phyloP scores from a whole-genome alignment of 2,329 filamentous ascomycete species.

The Plectosphaerella cucumerina region DNA sequence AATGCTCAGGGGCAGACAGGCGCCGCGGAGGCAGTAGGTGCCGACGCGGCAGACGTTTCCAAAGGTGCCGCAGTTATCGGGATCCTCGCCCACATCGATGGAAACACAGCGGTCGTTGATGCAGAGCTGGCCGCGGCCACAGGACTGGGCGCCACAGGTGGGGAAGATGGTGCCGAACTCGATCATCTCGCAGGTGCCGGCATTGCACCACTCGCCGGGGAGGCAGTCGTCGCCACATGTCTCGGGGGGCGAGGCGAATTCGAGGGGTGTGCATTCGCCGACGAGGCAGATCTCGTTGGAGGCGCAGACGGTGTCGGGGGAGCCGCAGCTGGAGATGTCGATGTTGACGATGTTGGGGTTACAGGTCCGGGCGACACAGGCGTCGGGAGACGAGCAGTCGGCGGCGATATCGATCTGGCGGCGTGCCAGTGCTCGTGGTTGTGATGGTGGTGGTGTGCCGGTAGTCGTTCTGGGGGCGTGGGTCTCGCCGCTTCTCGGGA shows the following conservation, averaged over 20 bases:
- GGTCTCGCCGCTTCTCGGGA: not conserved
- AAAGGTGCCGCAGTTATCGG: not conserved
- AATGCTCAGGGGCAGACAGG: not conserved
- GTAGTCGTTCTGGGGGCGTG: not conserved
- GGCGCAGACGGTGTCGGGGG: not conserved
- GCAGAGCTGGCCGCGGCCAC: not conserved
- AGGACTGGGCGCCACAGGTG: not conserved
- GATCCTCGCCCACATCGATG: not conserved
- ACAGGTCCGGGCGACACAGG: not conserved
- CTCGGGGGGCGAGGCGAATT: not conserved
- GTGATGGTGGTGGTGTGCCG: not conserved
- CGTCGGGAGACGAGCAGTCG: not conserved
- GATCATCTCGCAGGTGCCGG: not conserved
- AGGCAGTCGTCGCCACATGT: not conserved
- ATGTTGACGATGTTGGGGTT: not conserved
- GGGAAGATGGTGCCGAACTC: not conserved
- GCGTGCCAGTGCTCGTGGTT: not conserved
- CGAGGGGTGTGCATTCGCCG: not conserved
- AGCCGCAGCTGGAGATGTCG: not conserved
- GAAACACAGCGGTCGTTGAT: not conserved
- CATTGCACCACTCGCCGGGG: not conserved
- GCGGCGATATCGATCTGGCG: not conserved
- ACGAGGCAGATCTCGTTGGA: not conserved
- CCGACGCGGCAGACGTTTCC: not conserved
- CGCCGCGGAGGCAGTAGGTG: not conserved